Conservation (phyloP, 768 basidiomycete species). For the Kwoniella botswanensis region DNA sequence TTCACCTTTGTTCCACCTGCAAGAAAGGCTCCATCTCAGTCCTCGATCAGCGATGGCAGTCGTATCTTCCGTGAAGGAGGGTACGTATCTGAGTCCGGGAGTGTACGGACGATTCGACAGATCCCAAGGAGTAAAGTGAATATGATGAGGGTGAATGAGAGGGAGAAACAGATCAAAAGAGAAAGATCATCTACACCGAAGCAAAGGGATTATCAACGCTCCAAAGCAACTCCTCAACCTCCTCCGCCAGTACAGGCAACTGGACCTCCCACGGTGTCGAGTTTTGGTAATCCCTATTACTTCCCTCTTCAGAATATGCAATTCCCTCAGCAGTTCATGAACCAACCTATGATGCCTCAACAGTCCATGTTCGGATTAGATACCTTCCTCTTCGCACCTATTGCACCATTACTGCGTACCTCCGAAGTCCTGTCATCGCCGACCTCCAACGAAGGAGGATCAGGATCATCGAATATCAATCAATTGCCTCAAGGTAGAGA, state of each 20-base stretch:
- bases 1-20: conserved; percentile 31
- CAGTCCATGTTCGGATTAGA: conserved; percentile 22
- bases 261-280: neutral
- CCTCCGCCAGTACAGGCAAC: neutral
- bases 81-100: conserved; percentile 25
- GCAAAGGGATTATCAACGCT: conserved; percentile 16
- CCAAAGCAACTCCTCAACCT: neutral
- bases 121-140: conserved; percentile 7
- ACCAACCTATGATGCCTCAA: neutral
- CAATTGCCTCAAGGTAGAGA: neutral
- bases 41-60: conserved; percentile 15
- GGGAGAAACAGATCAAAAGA: neutral
- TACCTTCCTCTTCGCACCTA: conserved; percentile 15
- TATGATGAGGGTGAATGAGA: conserved; percentile 4
- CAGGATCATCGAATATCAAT: neutral
- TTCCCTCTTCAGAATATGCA: neutral
- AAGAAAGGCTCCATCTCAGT: conserved; percentile 12
- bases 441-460: neutral
- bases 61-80: conserved; percentile 9
- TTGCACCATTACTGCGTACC: conserved; percentile 12
- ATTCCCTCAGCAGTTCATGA: neutral
- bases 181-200: conserved; percentile 16
- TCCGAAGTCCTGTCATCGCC: conserved; percentile 16
- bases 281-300: neutral
- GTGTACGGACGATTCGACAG: conserved; percentile 22